Evolutionary conservation across 257 asterid genomes (phyloP).

Genomic region (Linaria vulgaris): DNA sequence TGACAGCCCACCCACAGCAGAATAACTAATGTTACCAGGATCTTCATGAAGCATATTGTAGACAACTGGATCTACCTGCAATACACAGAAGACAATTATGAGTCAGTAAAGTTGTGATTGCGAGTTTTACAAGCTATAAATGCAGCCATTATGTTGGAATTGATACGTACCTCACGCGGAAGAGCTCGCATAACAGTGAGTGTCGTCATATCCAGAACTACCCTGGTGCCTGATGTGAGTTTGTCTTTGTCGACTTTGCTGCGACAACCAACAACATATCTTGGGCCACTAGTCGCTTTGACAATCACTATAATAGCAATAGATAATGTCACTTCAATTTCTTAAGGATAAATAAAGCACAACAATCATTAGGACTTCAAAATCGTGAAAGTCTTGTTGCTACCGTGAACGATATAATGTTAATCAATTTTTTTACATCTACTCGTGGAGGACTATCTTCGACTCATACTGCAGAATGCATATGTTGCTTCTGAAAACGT

Average conservation of each 20-base stretch:
- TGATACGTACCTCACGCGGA: conserved; percentile 81
- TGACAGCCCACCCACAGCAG: conserved; percentile 93
- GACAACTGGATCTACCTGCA: conserved; percentile 95
- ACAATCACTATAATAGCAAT: conserved; percentile 65
- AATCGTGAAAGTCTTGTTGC: conserved; percentile 8
- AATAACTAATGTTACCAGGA: conserved; percentile 91
- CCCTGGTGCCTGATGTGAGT: conserved; percentile 91
- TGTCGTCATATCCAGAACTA: conserved; percentile 96
- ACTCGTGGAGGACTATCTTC: too few species aligned
- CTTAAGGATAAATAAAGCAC: background rate
- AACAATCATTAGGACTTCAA: background rate
- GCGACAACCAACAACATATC: conserved; percentile 98
- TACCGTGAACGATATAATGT: too few species aligned
- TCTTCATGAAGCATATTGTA: conserved; percentile 98
- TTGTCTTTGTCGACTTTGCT: conserved; percentile 95
- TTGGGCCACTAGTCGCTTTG: conserved; percentile 95
- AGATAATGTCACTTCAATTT: conserved; percentile 4
- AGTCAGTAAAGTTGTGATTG: too few species aligned
- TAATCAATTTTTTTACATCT: too few species aligned
- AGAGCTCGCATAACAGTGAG: conserved; percentile 98
- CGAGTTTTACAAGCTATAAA: too few species aligned
- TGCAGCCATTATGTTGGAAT: too few species aligned
- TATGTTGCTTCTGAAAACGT: too few species aligned
- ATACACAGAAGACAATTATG: background rate
- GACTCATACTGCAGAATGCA: too few species aligned